Evolutionary conservation across 345 rosid species (phyloP).

Genomic region (Brassica carinata): DNA sequence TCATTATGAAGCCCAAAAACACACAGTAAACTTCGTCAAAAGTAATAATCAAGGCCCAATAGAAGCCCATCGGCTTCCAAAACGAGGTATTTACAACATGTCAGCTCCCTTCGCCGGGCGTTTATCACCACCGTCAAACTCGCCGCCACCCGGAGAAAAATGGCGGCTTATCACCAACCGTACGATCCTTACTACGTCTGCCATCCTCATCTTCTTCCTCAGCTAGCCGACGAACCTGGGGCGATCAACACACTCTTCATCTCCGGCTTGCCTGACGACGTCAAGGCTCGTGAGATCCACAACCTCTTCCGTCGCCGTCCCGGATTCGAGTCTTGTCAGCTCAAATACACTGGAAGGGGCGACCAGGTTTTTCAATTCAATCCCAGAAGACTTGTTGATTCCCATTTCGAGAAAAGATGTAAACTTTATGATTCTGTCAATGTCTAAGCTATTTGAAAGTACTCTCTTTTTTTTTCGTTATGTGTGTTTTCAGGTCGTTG

Average conservation of each 20-base stretch:
- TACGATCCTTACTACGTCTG: constrained; percentile 65
- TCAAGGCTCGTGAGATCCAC: constrained; percentile 89
- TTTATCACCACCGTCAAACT: constrained; percentile 10
- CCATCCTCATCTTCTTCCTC: constrained; percentile 30
- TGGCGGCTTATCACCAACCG: constrained; percentile 52
- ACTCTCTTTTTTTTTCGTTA: neutral
- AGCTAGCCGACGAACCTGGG: constrained; percentile 40
- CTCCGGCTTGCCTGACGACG: constrained; percentile 88
- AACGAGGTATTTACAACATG: neutral
- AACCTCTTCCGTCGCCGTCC: constrained; percentile 79
- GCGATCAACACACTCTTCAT: constrained; percentile 75
- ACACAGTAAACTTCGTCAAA: neutral
- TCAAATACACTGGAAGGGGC: constrained; percentile 92
- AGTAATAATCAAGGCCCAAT: neutral
- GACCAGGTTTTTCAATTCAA: no score
- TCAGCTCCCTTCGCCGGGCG: constrained; percentile 37
- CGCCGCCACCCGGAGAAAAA: constrained; percentile 31
- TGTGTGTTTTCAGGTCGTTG: constrained; percentile 64
- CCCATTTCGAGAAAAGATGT: neutral
- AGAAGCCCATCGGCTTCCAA: neutral
- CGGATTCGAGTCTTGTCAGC: constrained; percentile 82
- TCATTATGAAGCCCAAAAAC: neutral
- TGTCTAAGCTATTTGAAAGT: neutral
- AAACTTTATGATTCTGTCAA: neutral
- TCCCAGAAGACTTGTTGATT: no score